Evolutionary conservation across 2,329 filamentous ascomycete genomes (phyloP).

Genomic region (Penicillium glabrum): DNA sequence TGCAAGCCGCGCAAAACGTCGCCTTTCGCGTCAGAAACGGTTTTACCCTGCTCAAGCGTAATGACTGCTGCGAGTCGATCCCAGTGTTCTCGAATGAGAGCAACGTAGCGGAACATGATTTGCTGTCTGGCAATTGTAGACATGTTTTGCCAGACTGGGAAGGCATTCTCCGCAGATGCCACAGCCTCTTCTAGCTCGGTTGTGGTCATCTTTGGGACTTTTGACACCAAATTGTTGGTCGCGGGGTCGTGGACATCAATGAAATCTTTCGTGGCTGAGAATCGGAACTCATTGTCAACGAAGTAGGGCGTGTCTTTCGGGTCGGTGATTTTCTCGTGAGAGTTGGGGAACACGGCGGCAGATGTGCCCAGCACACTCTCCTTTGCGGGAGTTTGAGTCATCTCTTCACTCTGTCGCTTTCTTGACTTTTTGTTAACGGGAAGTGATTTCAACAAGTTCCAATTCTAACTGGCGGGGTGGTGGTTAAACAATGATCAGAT

Average conservation of each 20-base stretch:
- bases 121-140: conserved; percentile 58
- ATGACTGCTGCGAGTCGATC: conserved; percentile 62
- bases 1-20: conserved; percentile 64
- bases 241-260: conserved; percentile 62
- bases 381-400: neutral
- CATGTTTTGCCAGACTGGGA: conserved; percentile 57
- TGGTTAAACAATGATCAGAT: neutral
- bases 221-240: conserved; percentile 47
- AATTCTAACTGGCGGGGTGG: neutral
- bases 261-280: conserved; percentile 56
- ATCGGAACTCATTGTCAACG: conserved; percentile 59
- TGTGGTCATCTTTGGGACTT: conserved; percentile 60
- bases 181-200: conserved; percentile 59
- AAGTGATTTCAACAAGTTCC: neutral
- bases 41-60: conserved; percentile 65
- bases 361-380: conserved; percentile 1
- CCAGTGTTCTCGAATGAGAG: conserved; percentile 62
- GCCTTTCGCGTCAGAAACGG: conserved; percentile 61
- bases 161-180: conserved; percentile 59
- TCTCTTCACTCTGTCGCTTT: neutral
- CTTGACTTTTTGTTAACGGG: too few relatives aligned
- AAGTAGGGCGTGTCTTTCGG: conserved; percentile 59
- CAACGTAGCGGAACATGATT: conserved; percentile 63
- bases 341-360: neutral
- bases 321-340: conserved; percentile 37